A percentile compares a stretch with the other conserved stretches of the same genome.
Evolutionary conservation across 495 filamentous ascomycete genomes (phyloP).

Genomic region (Tuber calosporum): DNA sequence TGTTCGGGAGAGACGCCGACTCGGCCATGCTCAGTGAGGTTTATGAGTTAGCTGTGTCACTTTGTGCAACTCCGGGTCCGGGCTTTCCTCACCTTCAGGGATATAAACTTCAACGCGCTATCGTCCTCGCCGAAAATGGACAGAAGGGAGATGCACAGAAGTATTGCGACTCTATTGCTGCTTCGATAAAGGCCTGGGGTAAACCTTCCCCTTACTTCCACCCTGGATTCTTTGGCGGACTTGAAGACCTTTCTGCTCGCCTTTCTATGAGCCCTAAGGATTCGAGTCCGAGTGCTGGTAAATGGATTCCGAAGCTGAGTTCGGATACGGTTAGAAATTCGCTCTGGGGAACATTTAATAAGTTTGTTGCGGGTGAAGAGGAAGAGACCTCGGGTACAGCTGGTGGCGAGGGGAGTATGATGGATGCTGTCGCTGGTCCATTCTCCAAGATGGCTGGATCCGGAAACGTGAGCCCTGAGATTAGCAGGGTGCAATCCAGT

Average conservation of each 20-base stretch:
- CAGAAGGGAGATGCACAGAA: constrained; percentile 72
- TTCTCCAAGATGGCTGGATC: constrained; percentile 62
- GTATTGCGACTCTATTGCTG: constrained; percentile 80
- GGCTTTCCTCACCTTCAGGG: constrained; percentile 68
- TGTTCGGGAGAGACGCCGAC: constrained; percentile 70
- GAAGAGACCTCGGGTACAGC: constrained; percentile 44
- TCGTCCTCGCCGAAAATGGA: constrained; percentile 73
- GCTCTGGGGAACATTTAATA: constrained; percentile 85
- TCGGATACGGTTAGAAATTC: constrained; percentile 88
- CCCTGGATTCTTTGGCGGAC: constrained; percentile 57
- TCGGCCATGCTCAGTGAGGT: constrained; percentile 81
- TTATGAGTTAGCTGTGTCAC: constrained; percentile 71
- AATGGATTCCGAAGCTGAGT: constrained; percentile 84
- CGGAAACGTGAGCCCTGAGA: constrained; percentile 61
- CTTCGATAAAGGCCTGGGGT: constrained; percentile 73
- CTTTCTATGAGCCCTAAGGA: constrained; percentile 78
- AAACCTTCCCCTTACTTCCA: constrained; percentile 79
- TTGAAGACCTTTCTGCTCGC: constrained; percentile 77
- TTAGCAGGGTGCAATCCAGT: constrained; percentile 72
- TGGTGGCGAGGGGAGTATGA: constrained; percentile 52
- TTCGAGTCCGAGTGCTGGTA: constrained; percentile 45
- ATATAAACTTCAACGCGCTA: constrained; percentile 84
- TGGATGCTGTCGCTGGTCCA: constrained; percentile 52
- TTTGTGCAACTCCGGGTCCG: constrained; percentile 28
- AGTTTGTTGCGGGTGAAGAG: constrained; percentile 89